A percentile compares a stretch with the other conserved stretches of the same genome.
Conservation (phyloP, 2,329 filamentous ascomycete species). For the Colletotrichum neosansevieriae region DNA sequence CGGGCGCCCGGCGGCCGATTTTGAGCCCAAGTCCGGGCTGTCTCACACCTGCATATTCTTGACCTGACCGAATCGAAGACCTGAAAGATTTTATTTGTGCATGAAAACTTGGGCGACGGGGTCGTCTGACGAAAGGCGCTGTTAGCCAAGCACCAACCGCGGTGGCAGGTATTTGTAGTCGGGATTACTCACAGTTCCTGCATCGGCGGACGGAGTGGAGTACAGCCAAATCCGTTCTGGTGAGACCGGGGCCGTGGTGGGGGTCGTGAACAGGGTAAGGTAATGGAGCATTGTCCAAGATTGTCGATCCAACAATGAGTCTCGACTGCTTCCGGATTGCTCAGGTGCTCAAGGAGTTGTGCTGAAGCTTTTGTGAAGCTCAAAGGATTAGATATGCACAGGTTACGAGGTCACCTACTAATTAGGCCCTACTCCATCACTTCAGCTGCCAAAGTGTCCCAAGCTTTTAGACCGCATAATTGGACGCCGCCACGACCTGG, state of each 20-base stretch:
- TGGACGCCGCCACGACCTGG: constrained; percentile 10
- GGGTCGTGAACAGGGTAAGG: constrained; percentile 12
- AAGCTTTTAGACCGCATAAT: constrained; percentile 9
- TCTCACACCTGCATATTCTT: constrained; percentile 12
- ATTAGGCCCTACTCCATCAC: neutral
- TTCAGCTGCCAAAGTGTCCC: constrained; percentile 5
- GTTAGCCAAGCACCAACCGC: neutral
- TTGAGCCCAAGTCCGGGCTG: constrained; percentile 17
- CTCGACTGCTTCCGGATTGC: constrained; percentile 5
- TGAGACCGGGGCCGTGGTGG: constrained; percentile 33
- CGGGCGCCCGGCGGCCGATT: constrained; percentile 4
- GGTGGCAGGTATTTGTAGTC: constrained; percentile 1
- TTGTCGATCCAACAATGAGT: neutral
- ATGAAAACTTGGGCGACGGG: neutral
- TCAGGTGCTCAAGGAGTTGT: no score
- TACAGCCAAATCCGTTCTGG: constrained; percentile 23
- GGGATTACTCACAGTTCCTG: constrained; percentile 38
- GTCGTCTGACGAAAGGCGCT: neutral
- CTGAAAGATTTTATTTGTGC: neutral
- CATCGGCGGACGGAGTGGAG: constrained; percentile 35
- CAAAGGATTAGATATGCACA: neutral
- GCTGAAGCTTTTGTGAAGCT: no score
- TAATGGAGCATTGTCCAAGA: constrained; percentile 11
- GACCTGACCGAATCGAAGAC: constrained; percentile 2
- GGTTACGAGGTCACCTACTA: neutral